Percentiles rank a stretch among this genome's conserved stretches.
phyloP scores from a whole-genome alignment of 371 early-diverging fungal genomes.

The Apophysomyces ossiformis region DNA sequence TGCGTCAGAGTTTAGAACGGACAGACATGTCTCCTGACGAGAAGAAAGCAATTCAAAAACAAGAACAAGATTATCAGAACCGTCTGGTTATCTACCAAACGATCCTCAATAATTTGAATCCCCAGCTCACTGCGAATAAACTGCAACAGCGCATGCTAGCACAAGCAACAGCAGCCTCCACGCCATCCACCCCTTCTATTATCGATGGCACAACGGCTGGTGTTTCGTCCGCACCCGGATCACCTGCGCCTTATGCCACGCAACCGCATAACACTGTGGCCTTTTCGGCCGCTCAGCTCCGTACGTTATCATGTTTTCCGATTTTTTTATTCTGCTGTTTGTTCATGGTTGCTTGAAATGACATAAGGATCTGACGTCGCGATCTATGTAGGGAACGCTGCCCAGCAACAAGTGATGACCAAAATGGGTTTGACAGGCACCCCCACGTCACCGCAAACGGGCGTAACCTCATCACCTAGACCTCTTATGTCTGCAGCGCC shows the following conservation, averaged over 20 bases:
- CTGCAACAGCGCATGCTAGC: slow-evolving; percentile 32
- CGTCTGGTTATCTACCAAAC: slow-evolving; percentile 36
- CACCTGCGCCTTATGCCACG: slow-evolving; percentile 8
- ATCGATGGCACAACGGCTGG: slow-evolving; percentile 28
- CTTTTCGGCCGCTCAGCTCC: slow-evolving; percentile 30
- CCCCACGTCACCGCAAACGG: slow-evolving; percentile 18
- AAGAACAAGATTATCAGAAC: slow-evolving; percentile 39
- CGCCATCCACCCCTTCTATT: slow-evolving; percentile 24
- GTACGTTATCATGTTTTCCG: slow-evolving; percentile 17
- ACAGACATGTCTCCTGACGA: slow-evolving; percentile 40
- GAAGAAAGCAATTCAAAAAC: slow-evolving; percentile 26
- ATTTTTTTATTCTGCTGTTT: neutral
- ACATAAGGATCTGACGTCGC: too few species aligned
- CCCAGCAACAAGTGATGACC: slow-evolving; percentile 17
- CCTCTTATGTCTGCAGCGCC: slow-evolving; percentile 8
- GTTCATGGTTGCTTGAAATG: neutral
- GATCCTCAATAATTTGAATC: slow-evolving; percentile 33
- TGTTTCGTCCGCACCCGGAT: slow-evolving; percentile 17
- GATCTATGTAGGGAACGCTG: slow-evolving; percentile 12
- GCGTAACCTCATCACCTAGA: slow-evolving; percentile 12
- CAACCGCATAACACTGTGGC: slow-evolving; percentile 14
- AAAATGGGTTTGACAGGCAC: slow-evolving; percentile 24
- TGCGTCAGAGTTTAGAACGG: slow-evolving; percentile 41
- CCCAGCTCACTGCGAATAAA: slow-evolving; percentile 34
- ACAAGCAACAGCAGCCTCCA: slow-evolving; percentile 24